A percentile compares a stretch with the other conserved stretches of the same genome.
Evolutionary conservation across 2,329 filamentous ascomycete genomes (phyloP).

Genomic region (Botrytis tulipae): DNA sequence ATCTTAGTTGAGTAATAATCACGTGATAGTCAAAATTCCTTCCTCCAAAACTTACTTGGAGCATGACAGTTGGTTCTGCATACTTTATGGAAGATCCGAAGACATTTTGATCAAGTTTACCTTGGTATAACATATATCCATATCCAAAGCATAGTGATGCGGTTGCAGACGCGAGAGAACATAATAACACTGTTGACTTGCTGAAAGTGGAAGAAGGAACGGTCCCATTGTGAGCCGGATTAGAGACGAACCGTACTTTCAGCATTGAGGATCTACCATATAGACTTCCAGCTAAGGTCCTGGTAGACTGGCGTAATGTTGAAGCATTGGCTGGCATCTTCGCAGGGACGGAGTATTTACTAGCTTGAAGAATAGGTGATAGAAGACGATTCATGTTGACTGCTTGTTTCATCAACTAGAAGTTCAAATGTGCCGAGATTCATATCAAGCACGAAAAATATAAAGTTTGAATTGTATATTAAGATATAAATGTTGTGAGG

Average conservation of each 20-base stretch:
- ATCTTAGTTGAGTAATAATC: background rate
- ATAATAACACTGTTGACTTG: slow-evolving; percentile 13
- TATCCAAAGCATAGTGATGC: slow-evolving; percentile 10
- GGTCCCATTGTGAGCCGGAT: background rate
- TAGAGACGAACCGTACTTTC: background rate
- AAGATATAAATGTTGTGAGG: too few relatives aligned
- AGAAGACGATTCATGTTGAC: background rate
- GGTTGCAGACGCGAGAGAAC: slow-evolving; percentile 16
- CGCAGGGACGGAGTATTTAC: background rate
- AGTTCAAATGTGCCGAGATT: background rate
- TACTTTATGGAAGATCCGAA: slow-evolving; percentile 17
- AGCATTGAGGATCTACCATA: background rate
- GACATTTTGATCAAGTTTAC: background rate
- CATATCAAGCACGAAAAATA: background rate
- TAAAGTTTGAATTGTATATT: background rate
- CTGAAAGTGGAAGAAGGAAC: slow-evolving; percentile 9
- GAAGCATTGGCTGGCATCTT: background rate
- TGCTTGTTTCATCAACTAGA: background rate
- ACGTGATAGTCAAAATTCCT: background rate
- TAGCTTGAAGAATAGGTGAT: background rate
- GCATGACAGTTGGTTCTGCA: slow-evolving; percentile 19
- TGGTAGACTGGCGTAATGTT: background rate
- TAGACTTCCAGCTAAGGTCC: background rate
- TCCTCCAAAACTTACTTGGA: slow-evolving; percentile 5
- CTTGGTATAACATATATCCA: background rate